Base-by-base conservation (phyloP, 192 early-diverging fungal species). In the Coemansia guatemalensis region DNA sequence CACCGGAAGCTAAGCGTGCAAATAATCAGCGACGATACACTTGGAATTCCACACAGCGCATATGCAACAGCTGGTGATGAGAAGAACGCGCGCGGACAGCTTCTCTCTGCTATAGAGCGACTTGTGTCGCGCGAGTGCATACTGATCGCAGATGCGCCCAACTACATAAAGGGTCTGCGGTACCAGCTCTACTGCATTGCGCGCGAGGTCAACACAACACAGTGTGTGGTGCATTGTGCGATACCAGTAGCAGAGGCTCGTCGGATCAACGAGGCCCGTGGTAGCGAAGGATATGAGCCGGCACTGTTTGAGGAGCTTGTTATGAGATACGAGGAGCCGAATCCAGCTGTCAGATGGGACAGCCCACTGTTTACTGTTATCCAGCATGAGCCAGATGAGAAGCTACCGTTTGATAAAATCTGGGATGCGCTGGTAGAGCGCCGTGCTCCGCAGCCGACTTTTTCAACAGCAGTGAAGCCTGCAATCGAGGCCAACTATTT, bases 151-250 rank as follows among this genome's bases (percentile, higher is more conserved):
- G 97, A 99, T 66, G 83, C 85, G n/a, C 71, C 96, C 69, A 99
- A 99, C 75, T 97, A 98, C 79, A 98, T 99, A 74, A 99, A 99
- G 83, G 96, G 97, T 5, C 94, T 94, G 68, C 84, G 97, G 62
- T 99, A 98, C 81, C 95, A 98, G 75, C 84, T 98, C 22, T 95
- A 94, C 78, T 95, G 94, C 68, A 80, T 95, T 17, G 88, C 93
- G 0, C 86, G 92, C 22, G 90, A 89, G 44, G 83, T 94, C 29
- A 85, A 89, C 51, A 96, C 95, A 0, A 91, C 96, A 7, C 89
- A 92, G 44, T 97, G 95, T 59, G 85, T 92, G 17, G 85, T 90
- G n/a, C 81, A 92, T 60, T 84, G 86, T 58, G 91, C 85, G 18
- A 78, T 82, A 24, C 80, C 89, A 5, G 63, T 75, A 0, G 79